Evolutionary conservation across 1,284 basidiomycete species (phyloP).

Genomic region (Tilletia caries): DNA sequence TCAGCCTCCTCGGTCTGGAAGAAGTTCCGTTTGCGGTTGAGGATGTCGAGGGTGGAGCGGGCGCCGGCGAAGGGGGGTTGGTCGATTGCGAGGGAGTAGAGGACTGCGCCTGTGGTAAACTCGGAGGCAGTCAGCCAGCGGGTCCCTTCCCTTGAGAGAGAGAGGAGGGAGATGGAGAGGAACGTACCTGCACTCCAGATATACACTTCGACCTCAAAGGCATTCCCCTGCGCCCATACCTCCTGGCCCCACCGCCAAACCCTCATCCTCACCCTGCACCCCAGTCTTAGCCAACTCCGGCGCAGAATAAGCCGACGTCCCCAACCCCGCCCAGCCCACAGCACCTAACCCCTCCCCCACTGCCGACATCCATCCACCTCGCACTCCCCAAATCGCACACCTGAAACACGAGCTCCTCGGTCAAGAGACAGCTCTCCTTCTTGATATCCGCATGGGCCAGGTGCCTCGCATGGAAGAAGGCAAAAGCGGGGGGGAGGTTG

Average conservation of each 20-base stretch:
- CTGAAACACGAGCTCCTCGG: constrained; percentile 39
- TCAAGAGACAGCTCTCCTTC: constrained; percentile 49
- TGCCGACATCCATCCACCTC: constrained; percentile 28
- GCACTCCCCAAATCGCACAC: constrained; percentile 52
- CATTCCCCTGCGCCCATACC: not conserved
- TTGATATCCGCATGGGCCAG: constrained; percentile 51
- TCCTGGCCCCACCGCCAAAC: no score
- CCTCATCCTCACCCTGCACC: not conserved
- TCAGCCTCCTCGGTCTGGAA: constrained; percentile 49
- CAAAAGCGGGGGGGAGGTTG: constrained; percentile 36
- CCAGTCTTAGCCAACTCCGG: constrained; percentile 40
- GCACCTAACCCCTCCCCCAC: no score
- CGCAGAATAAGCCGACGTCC: constrained; percentile 49
- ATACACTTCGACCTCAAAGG: constrained; percentile 27
- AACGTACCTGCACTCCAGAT: constrained; percentile 30
- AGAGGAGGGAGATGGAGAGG: no score
- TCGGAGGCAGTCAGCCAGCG: no score
- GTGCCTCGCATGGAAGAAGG: constrained; percentile 42
- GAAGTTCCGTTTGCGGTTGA: constrained; percentile 45
- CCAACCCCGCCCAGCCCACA: constrained; percentile 26
- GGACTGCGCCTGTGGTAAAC: constrained; percentile 39
- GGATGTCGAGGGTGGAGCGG: constrained; percentile 44
- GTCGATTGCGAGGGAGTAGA: constrained; percentile 48
- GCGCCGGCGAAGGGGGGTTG: constrained; percentile 44
- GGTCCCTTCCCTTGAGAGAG: no score